Conservation (phyloP, 371 early-diverging fungal genomes). For the Syncephalastrum monosporum region DNA sequence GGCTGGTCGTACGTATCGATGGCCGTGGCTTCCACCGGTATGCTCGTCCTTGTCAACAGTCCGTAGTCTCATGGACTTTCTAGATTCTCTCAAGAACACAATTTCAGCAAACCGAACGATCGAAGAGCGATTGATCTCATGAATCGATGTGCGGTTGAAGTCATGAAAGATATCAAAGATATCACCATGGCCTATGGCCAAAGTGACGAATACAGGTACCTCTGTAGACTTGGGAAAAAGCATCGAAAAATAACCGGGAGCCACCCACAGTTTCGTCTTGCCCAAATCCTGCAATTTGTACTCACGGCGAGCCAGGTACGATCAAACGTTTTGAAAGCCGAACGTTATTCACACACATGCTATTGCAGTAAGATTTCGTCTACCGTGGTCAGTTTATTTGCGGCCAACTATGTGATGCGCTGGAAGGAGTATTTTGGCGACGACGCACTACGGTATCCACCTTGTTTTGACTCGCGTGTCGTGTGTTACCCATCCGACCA, state of each 20-base stretch:
- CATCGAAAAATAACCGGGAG: background rate
- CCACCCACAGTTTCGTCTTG: constrained; percentile 67
- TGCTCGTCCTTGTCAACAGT: background rate
- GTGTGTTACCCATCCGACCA: constrained; percentile 84
- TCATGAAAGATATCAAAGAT: constrained; percentile 82
- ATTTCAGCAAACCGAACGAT: constrained; percentile 93
- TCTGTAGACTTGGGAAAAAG: background rate
- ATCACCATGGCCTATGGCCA: constrained; percentile 90
- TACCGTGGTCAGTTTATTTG: constrained; percentile 83
- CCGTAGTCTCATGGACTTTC: background rate
- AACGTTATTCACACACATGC: background rate
- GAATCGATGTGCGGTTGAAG: constrained; percentile 78
- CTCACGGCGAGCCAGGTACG: constrained; percentile 72
- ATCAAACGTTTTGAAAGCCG: background rate
- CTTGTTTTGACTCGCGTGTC: constrained; percentile 90
- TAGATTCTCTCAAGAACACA: constrained; percentile 82
- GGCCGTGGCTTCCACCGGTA: constrained; percentile 91
- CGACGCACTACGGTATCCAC: constrained; percentile 69
- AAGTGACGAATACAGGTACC: constrained; percentile 89
- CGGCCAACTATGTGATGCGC: constrained; percentile 78
- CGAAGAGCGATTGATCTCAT: constrained; percentile 79
- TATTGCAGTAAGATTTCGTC: constrained; percentile 77
- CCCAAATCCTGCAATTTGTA: constrained; percentile 66
- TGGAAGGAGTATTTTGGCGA: constrained; percentile 80
- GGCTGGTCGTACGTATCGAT: constrained; percentile 91